Evolutionary conservation across 257 asterid genomes (phyloP).

Genomic region (Oldenlandia corymbosa): DNA sequence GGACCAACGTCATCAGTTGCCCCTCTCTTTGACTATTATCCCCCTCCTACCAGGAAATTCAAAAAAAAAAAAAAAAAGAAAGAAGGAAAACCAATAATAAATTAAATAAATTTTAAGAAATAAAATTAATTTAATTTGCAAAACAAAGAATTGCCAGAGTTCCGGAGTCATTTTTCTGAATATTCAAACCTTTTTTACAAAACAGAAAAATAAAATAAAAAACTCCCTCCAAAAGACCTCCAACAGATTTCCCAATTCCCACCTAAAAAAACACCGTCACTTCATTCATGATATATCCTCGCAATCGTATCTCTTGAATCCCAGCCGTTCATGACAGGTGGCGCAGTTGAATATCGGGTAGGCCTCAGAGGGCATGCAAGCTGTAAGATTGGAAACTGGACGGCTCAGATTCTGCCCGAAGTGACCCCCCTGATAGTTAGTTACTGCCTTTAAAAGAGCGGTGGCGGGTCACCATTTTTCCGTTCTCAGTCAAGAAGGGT

Average conservation of each 20-base stretch:
- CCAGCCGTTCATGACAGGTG: conserved; percentile 26
- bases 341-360: conserved; percentile 25
- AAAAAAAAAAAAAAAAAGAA: no score
- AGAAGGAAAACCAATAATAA: no score
- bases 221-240: not conserved
- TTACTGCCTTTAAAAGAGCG: conserved; percentile 27
- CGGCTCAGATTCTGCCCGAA: conserved; percentile 29
- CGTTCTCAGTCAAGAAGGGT: conserved; percentile 4
- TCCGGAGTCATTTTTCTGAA: no score
- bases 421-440: conserved; percentile 20
- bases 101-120: no score
- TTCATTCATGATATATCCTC: conserved; percentile 13
- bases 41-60: no score
- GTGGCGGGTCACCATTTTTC: conserved; percentile 6
- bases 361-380: not conserved
- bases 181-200: no score
- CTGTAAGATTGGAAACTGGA: conserved; percentile 18
- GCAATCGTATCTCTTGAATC: conserved; percentile 16
- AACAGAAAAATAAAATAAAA: not conserved
- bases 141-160: no score
- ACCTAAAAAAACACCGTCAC: conserved; percentile 6
- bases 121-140: no score
- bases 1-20: no score
- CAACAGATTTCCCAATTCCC: conserved; percentile 17
- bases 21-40: no score